These are phyloP conservation scores for Aureobasidium zeae DNA, from an alignment of 2,329 filamentous ascomycete species.

Conservation along the genomic window DNA sequence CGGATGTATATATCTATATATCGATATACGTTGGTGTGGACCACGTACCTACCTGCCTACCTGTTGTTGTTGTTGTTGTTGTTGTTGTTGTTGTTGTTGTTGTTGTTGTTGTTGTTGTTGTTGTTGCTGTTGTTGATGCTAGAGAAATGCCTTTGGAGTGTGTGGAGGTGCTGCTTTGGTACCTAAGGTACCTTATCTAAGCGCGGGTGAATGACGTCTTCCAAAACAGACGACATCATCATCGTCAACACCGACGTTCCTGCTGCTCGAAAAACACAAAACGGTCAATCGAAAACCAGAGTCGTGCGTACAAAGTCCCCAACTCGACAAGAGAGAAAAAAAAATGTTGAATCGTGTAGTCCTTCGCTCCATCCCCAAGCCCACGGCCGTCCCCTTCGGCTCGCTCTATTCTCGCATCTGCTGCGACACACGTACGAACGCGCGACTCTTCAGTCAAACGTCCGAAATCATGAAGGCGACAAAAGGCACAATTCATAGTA, in stretches of 20 bases:
- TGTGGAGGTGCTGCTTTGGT: no score
- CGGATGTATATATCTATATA: no score
- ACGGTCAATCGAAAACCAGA: background rate
- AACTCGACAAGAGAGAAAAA: background rate
- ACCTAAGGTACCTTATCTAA: no score
- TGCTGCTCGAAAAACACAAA: no score
- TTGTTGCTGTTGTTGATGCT: no score
- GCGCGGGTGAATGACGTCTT: background rate
- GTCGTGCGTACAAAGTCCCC: background rate
- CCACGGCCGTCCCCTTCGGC: background rate
- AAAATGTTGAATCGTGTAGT: constrained; percentile 2
- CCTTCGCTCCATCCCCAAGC: background rate
- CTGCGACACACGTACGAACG: background rate
- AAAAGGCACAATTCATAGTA: constrained; percentile 12
- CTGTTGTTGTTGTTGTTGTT: no score
- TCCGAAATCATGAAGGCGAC: constrained; percentile 6
- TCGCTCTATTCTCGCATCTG: background rate
- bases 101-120: no score
- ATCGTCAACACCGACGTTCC: background rate
- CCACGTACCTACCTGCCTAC: no score
- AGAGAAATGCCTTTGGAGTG: no score
- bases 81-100: no score
- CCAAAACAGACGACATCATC: constrained; percentile 1
- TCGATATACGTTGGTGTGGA: no score
- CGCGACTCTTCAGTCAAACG: background rate